Conservation (phyloP, 345 rosid species). For the Jatropha curcas region DNA sequence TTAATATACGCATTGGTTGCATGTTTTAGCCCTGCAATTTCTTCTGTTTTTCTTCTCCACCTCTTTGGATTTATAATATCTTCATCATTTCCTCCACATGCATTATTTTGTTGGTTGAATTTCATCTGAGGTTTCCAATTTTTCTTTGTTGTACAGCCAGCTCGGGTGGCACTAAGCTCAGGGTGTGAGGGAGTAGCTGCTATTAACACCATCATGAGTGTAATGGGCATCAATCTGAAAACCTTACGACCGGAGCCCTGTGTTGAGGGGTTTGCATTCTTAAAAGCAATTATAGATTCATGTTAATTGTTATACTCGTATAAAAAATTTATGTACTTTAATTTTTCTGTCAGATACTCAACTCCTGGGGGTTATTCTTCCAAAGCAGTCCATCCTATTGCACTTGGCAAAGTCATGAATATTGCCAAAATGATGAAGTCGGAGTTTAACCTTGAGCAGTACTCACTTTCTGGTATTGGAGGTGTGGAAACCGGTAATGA, state of each 20-base stretch:
- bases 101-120: neutral
- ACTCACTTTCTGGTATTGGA: constrained; percentile 91
- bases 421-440: constrained; percentile 88
- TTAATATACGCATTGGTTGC: neutral
- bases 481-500: constrained; percentile 93
- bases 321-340: constrained; percentile 10
- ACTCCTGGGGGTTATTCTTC: constrained; percentile 97
- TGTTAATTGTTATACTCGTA: constrained; percentile 3
- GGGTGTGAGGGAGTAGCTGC: constrained; percentile 92
- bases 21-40: neutral
- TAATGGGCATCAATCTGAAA: constrained; percentile 88
- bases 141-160: constrained; percentile 55
- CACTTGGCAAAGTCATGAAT: constrained; percentile 84
- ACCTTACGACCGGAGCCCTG: constrained; percentile 93
- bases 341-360: constrained; percentile 62
- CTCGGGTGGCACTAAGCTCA: constrained; percentile 73
- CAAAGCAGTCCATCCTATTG: constrained; percentile 96
- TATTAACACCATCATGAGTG: constrained; percentile 94
- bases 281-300: constrained; percentile 4
- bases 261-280: constrained; percentile 83
- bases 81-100: neutral
- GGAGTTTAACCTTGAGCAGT: constrained; percentile 53
- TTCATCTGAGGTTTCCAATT: constrained; percentile 11
- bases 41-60: neutral
- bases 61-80: neutral